Percentiles rank a stretch among this genome's conserved stretches.
Conservation (phyloP, 2,329 filamentous ascomycete species). For the Ophiostoma tasmaniense region DNA sequence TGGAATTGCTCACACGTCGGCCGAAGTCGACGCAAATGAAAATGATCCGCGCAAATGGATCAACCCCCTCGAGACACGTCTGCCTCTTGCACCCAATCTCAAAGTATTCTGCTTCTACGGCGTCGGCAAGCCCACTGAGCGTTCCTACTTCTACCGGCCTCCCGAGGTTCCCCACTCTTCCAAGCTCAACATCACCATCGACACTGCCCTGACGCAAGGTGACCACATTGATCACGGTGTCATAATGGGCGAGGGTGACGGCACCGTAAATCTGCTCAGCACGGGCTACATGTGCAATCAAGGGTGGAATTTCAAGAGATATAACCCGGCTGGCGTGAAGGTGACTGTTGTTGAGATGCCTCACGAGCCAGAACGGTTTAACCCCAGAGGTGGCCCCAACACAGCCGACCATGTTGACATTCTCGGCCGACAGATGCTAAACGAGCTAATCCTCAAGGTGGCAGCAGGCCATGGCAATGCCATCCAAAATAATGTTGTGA, state of each 20-base stretch:
- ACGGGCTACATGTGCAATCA: slow-evolving; percentile 94
- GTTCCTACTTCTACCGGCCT: slow-evolving; percentile 79
- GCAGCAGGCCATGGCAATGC: slow-evolving; percentile 75
- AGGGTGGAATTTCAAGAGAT: slow-evolving; percentile 88
- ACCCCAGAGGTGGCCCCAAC: slow-evolving; percentile 62
- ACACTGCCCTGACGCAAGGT: slow-evolving; percentile 52
- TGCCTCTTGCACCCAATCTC: slow-evolving; percentile 78
- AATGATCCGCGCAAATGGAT: slow-evolving; percentile 78
- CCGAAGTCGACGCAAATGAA: slow-evolving; percentile 76
- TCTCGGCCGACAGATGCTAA: slow-evolving; percentile 75
- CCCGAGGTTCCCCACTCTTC: slow-evolving; percentile 48
- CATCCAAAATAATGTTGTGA: slow-evolving; percentile 69
- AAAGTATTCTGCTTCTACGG: slow-evolving; percentile 98
- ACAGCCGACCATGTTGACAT: slow-evolving; percentile 95
- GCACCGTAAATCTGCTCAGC: slow-evolving; percentile 87
- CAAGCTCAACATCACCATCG: slow-evolving; percentile 65
- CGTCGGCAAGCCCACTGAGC: slow-evolving; percentile 86
- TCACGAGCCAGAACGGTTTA: slow-evolving; percentile 89
- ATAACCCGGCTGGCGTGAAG: slow-evolving; percentile 76
- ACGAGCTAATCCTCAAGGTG: slow-evolving; percentile 80
- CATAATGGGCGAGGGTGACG: slow-evolving; percentile 92
- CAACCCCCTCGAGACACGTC: slow-evolving; percentile 81
- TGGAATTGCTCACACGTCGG: slow-evolving; percentile 70
- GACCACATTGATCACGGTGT: slow-evolving; percentile 70
- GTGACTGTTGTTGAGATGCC: slow-evolving; percentile 91